Base-by-base conservation (phyloP, 805 yeast species). In the Teunomyces funiuensis region DNA sequence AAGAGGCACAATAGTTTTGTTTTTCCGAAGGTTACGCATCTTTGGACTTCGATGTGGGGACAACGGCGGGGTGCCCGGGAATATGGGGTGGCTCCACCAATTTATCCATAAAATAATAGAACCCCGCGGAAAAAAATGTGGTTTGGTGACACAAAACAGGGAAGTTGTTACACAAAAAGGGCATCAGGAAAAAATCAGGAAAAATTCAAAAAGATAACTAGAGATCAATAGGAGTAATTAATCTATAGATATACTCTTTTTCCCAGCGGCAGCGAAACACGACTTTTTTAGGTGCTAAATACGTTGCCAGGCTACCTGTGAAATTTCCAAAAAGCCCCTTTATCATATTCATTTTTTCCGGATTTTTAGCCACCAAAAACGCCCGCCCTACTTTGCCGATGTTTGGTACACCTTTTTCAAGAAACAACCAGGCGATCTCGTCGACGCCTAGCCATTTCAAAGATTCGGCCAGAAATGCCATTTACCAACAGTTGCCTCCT, bases 381-480 rank as follows among this genome's bases (percentile, higher is more conserved):
- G 25, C 25, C n/a, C 22, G 6, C 33, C 34, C 30, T 30, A 6
- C 27, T n/a, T 11, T n/a, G 3, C 40, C 33, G 33, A 63, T 63
- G 69, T 63, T 58, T 46, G 66, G 68, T 16, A 50, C 64, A 6
- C 56, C 63, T 3, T 56, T 53, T 47, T 52, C 55, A 9, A 52
- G 63, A 34, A 45, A 48, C 22, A 52, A 49, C 36, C 56, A 54
- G 13, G 61, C 46, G 47, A 26, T 36, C 14, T 42, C 61, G 9
- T 41, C 56, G 44, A 57, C 73, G 6, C 75, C 75, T 8, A 48
- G 65, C 6, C 71, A 65, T 20, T 69, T 69, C 54, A 61, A 65
- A 36, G 74, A 70, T 34, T 55, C 58, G 25, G 75, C 75, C 28
- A 57, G 75, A 52, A 66, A 59, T 50, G 73, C 71, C 48, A 70